A percentile compares a stretch with the other conserved stretches of the same genome.
phyloP scores from a whole-genome alignment of 306 rosid species.

The Pterocarpus macrocarpus region DNA sequence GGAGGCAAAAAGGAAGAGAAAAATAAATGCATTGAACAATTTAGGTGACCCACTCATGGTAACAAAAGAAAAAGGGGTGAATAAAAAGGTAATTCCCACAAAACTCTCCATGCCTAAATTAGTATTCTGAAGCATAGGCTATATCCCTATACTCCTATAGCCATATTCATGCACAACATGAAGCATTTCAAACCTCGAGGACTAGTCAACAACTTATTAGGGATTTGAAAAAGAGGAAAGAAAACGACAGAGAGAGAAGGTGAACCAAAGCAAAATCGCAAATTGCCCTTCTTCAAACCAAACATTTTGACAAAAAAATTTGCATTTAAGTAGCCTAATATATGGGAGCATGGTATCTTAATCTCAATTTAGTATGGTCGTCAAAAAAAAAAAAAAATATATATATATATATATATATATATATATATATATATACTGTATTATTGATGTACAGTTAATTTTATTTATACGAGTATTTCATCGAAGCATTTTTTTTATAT shows the following conservation, averaged over 20 bases:
- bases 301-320: too few relatives aligned
- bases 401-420: too few relatives aligned
- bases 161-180: background rate
- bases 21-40: background rate
- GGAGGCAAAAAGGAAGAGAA: background rate
- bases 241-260: background rate
- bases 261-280: background rate
- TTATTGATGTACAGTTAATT: too few relatives aligned
- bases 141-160: background rate
- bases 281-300: background rate
- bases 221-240: background rate
- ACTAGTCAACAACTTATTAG: constrained; percentile 32
- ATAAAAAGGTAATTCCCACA: background rate
- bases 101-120: background rate
- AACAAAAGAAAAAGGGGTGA: background rate
- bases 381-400: too few relatives aligned
- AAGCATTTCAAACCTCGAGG: constrained; percentile 32
- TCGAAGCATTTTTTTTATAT: too few relatives aligned
- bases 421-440: too few relatives aligned
- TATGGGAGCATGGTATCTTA: background rate
- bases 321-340: background rate
- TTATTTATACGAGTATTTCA: too few relatives aligned
- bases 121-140: background rate
- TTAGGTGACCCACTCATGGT: constrained; percentile 32
- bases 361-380: too few relatives aligned